Evolutionary conservation across 345 rosid species (phyloP).

Genomic region (Conringia planisiliqua): DNA sequence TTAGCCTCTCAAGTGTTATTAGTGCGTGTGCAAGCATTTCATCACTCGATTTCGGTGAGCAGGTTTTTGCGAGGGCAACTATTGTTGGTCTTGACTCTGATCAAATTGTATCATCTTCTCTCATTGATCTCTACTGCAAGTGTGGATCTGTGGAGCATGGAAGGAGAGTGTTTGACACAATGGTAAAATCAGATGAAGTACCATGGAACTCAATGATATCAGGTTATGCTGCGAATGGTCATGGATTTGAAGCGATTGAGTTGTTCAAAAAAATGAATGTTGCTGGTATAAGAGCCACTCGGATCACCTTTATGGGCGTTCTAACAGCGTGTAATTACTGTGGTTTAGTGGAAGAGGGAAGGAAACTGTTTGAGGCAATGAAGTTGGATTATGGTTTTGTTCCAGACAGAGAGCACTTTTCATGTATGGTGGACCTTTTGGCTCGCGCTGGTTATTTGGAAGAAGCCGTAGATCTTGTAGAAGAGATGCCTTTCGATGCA

Average conservation of each 20-base stretch:
- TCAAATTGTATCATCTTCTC: conserved; percentile 64
- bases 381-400: conserved; percentile 47
- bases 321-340: conserved; percentile 80
- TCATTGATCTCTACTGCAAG: conserved; percentile 75
- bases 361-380: conserved; percentile 61
- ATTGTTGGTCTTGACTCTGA: conserved; percentile 60
- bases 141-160: conserved; percentile 51
- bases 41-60: conserved; percentile 60
- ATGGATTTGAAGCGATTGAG: conserved; percentile 54
- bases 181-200: conserved; percentile 53
- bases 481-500: conserved; percentile 54
- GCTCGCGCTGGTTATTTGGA: conserved; percentile 70
- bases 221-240: conserved; percentile 85
- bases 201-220: conserved; percentile 86
- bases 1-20: conserved; percentile 64
- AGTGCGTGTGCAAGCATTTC: background rate
- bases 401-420: conserved; percentile 70
- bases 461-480: conserved; percentile 58
- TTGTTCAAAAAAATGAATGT: conserved; percentile 68
- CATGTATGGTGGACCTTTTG: conserved; percentile 80
- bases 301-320: conserved; percentile 57
- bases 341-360: conserved; percentile 74
- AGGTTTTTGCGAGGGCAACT: conserved; percentile 61
- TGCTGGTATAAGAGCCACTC: conserved; percentile 50
- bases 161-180: conserved; percentile 54